These are phyloP conservation scores for Kickxella alabastrina DNA, from an alignment of 192 early-diverging fungal genomes.

Conservation along the genomic window DNA sequence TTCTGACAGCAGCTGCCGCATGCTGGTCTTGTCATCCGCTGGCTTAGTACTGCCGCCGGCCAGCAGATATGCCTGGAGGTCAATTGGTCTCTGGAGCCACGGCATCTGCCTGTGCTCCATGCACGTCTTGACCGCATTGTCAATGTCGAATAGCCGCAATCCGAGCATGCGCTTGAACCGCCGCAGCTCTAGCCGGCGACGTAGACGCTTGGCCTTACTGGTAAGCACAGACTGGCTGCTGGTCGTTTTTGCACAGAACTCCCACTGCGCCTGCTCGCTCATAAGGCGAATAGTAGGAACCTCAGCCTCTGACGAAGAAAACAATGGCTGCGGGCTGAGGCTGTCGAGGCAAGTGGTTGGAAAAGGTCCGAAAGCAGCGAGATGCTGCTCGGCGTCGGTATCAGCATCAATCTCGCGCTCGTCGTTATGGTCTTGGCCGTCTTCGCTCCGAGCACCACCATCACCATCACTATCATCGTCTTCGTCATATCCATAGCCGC, in stretches of 20 bases:
- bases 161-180: conserved; percentile 63
- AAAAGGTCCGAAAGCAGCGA: too few species aligned
- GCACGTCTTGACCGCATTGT: conserved; percentile 40
- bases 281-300: not conserved
- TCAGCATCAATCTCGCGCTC: not conserved
- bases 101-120: conserved; percentile 19
- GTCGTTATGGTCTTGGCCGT: too few species aligned
- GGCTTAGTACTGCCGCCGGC: too few species aligned
- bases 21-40: too few species aligned
- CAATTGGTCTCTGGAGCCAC: conserved; percentile 12
- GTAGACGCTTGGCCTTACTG: conserved; percentile 22
- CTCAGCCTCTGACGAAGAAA: not conserved
- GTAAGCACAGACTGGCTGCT: conserved; percentile 6
- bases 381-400: too few species aligned
- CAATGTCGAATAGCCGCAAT: conserved; percentile 65
- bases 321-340: not conserved
- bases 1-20: too few species aligned
- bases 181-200: conserved; percentile 46
- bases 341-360: not conserved
- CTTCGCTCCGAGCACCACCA: too few species aligned
- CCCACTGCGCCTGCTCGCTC: conserved; percentile 37
- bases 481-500: too few species aligned
- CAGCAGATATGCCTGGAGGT: conserved; percentile 1
- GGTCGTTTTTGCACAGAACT: conserved; percentile 18
- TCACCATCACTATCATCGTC: too few species aligned